Conservation (phyloP, 163 green algal genomes). For the Coccomyxa subellipsoidea region DNA sequence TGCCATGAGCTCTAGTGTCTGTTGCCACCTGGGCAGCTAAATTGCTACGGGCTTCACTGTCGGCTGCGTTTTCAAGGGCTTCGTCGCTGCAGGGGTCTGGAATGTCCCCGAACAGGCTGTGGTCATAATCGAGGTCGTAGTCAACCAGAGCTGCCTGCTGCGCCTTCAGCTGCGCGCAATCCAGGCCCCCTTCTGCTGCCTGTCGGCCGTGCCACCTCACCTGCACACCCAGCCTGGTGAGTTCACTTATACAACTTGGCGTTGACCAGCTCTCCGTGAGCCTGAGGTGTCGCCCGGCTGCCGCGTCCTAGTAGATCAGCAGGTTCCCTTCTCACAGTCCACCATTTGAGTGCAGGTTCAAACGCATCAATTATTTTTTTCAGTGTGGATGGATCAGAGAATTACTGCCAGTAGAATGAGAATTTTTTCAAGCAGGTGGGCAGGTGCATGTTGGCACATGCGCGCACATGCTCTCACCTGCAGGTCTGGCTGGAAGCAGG, state of each 20-base stretch:
- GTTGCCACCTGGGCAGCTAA: too few species aligned
- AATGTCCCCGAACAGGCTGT: background rate
- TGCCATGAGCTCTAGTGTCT: too few species aligned
- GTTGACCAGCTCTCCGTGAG: too few species aligned
- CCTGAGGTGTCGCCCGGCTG: too few species aligned
- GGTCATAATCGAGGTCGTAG: background rate
- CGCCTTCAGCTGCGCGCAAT: background rate
- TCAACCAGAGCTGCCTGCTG: background rate
- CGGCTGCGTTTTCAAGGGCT: background rate
- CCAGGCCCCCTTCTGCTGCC: background rate
- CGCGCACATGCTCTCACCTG: background rate
- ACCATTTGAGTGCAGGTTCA: background rate
- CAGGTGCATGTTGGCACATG: background rate
- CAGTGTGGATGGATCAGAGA: too few species aligned
- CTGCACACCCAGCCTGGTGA: background rate
- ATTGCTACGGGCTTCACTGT: too few species aligned
- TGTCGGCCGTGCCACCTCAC: background rate
- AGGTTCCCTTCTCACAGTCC: background rate
- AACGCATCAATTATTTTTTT: background rate
- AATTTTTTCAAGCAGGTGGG: too few species aligned
- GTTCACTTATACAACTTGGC: too few species aligned
- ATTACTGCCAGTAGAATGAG: too few species aligned
- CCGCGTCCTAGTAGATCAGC: background rate
- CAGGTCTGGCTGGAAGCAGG: slow-evolving; percentile 1
- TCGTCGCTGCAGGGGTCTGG: background rate